A percentile compares a stretch with the other conserved stretches of the same genome.
Evolutionary conservation across 768 basidiomycete genomes (phyloP).

Genomic region (Hygrocybe coccinea): DNA sequence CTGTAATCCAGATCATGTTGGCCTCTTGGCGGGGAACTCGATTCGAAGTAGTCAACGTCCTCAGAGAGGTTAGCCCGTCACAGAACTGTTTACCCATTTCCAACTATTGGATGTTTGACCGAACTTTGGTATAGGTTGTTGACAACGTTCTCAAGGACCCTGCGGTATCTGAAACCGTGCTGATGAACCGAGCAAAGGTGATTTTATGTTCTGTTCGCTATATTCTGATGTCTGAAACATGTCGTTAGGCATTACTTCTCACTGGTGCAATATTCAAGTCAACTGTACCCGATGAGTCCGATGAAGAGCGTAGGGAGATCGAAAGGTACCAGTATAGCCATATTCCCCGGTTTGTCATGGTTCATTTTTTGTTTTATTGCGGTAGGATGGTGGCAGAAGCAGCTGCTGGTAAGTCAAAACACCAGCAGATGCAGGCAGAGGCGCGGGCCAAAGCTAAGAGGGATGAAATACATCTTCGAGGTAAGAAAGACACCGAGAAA

Average conservation of each 20-base stretch:
- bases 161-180: constrained; percentile 60
- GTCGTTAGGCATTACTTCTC: constrained; percentile 68
- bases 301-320: constrained; percentile 89
- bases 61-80: constrained; percentile 50
- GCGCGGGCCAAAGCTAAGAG: constrained; percentile 1
- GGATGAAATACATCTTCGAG: not conserved
- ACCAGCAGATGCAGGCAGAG: constrained; percentile 19
- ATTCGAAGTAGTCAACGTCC: constrained; percentile 87
- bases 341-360: constrained; percentile 3
- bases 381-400: constrained; percentile 85
- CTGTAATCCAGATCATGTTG: constrained; percentile 65
- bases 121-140: constrained; percentile 48
- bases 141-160: constrained; percentile 84
- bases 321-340: constrained; percentile 60
- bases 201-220: constrained; percentile 7
- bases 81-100: not conserved
- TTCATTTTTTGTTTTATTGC: constrained; percentile 3
- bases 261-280: constrained; percentile 88
- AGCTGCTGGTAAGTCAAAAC: constrained; percentile 66
- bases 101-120: constrained; percentile 5
- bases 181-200: constrained; percentile 84
- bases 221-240: not conserved
- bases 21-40: constrained; percentile 98
- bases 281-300: constrained; percentile 81
- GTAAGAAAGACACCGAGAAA: not conserved